Evolutionary conservation across 495 filamentous ascomycete species (phyloP), one percentile per base, ranked within the genome.

Genomic region (Penicillium macrosclerotiorum): DNA sequence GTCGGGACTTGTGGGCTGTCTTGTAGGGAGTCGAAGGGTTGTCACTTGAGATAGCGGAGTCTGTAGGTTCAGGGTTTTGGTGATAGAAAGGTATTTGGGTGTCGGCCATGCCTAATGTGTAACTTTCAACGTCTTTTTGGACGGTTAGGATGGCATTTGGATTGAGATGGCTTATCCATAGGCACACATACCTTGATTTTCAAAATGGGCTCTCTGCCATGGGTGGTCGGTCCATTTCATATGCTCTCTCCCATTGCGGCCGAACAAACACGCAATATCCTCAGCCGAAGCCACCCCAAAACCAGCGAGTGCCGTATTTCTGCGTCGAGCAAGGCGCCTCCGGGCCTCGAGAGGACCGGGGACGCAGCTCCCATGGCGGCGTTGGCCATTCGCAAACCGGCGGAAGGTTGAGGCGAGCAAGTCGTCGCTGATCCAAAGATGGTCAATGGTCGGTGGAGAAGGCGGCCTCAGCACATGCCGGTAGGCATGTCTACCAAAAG

Each of bases 261-360:
- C 72, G 53, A 74, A 71, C 37, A 73, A 49, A 54, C 58, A 63
- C 11, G 63, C 65, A 33, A 74, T 61, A 53, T 73, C 66, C 19
- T 67, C 65, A 26, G 49, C 40, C 4, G 63, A 45, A 0, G 57
- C 63, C 6, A 57, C 59, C 13, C 50, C 65, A 17, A 67, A 33
- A 4, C 66, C 60, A 23, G 74, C 70, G 4, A 79, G 38, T 3
- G 67, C 72, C 31, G 74, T 71, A 52, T 77, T 80, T 24, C 69
- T 62, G 38, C 79, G 59, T 55, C 68, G 77, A 5, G 75, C 68
- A 42, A 74, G 58, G 29, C 79, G 68, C 55, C 73, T 70, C 35
- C 75, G 67, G n/a, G 78, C 78, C 59, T 83, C 79, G 57, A 83
- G 57, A 37, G 79, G 79, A 2, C 79, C 79, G n/a, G 79, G 79